Conservation (phyloP, 441 rosid species). For the Pelargonium citronellum region DNA sequence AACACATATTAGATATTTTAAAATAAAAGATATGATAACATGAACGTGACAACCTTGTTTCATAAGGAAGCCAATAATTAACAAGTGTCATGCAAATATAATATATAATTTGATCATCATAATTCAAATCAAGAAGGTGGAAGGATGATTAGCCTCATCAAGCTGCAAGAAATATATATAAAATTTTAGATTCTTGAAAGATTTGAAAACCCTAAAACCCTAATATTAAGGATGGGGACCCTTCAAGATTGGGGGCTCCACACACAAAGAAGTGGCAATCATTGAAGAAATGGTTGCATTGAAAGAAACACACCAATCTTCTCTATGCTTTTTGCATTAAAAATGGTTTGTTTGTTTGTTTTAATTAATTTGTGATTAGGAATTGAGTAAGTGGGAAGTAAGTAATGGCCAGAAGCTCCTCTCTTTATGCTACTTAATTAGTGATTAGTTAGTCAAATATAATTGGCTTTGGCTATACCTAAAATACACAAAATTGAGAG, state of each 20-base stretch:
- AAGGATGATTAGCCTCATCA: conserved; percentile 36
- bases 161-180: background rate
- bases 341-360: background rate
- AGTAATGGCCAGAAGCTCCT: background rate
- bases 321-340: conserved; percentile 10
- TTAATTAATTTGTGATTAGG: conserved; percentile 16
- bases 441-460: no score
- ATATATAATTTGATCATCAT: background rate
- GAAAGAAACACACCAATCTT: conserved; percentile 19
- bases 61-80: conserved; percentile 18
- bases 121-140: conserved; percentile 28
- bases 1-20: no score
- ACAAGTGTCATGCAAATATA: background rate
- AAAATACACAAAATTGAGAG: no score
- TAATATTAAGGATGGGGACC: conserved; percentile 27
- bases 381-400: conserved; percentile 36
- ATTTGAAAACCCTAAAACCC: no score
- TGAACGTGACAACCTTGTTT: conserved; percentile 20
- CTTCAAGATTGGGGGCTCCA: conserved; percentile 33
- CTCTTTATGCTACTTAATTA: no score
- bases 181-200: background rate
- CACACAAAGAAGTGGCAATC: conserved; percentile 39
- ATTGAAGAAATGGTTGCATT: conserved; percentile 31
- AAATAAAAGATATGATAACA: background rate
- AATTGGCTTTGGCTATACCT: no score